Evolutionary conservation across 305 asterid species (phyloP), one percentile per base, ranked within the genome.

Genomic region (Andrographis paniculata): DNA sequence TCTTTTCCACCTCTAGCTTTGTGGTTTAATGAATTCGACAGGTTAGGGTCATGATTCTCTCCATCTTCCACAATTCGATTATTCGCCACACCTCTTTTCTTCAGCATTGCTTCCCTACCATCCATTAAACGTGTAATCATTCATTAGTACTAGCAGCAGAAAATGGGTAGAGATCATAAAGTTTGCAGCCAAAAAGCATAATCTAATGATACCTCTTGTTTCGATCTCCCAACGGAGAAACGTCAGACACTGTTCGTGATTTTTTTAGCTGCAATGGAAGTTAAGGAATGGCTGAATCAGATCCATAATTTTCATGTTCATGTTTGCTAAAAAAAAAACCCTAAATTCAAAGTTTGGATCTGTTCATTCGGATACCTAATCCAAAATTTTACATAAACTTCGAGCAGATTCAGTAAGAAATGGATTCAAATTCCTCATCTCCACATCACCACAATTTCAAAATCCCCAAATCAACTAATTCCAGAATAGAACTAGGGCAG

Each of bases 41-140:
- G 57, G 59, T 77, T 84, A 57, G 94, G 95, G 55, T 87, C 70
- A 48, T 62, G 79, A 74, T 92, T 87, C 62, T 92, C 96, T 17
- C 75, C 62, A 50, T 75, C 94, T 64, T 75, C 93, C 7, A 48
- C 53, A 20, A 48, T 55, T 51, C 52, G 83, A 45, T 56, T 53
- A 45, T 56, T 53, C 24, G 51, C 21, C 31, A 84, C 94, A 4
- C 38, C 38, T 58, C 95, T 79, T 63, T 74, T 87, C 79, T 79
- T 87, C 68, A 84, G 48, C 18, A 71, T 71, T 23, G 87, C 76
- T 42, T 80, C 94, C 60, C 98, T 86, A 81, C 24, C 68, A 60
- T 13, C 7, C 30, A 18, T 23, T 35, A 52, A 36, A 15, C n/a
- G n/a, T n/a, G n/a, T n/a, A 21, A 10, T 48, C 15, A 20, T 19